Conservation (phyloP, 768 basidiomycete species). For the Termitomyces sp. region DNA sequence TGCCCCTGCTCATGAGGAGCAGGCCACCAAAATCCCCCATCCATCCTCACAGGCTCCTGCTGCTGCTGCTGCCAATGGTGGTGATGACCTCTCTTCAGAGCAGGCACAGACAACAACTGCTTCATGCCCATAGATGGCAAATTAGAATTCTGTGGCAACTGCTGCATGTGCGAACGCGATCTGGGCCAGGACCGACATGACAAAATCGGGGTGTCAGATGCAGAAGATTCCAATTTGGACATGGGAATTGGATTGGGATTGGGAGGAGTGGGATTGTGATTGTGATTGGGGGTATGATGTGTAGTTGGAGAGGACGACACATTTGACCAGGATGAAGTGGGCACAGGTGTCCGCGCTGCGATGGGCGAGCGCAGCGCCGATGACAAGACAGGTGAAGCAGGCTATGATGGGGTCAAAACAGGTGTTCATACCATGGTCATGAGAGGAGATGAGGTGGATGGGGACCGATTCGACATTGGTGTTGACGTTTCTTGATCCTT, state of each 20-base stretch:
- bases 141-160: background rate
- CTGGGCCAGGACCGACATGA: background rate
- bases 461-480: background rate
- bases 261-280: background rate
- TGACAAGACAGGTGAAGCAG: background rate
- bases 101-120: background rate
- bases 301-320: background rate
- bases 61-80: background rate
- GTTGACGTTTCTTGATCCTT: background rate
- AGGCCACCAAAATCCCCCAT: slow-evolving; percentile 1
- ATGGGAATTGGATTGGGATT: background rate
- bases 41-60: background rate
- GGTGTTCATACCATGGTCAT: background rate
- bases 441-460: background rate
- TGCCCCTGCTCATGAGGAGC: background rate
- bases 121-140: background rate
- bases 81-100: background rate
- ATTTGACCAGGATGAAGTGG: background rate
- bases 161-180: background rate
- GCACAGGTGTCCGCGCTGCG: background rate
- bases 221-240: background rate
- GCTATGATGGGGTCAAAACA: background rate
- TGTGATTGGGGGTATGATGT: background rate
- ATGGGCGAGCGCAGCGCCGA: background rate
- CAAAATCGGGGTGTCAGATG: background rate